phyloP scores from a whole-genome alignment of 371 early-diverging fungal species.

The Batrachochytrium dendrobatidis region DNA sequence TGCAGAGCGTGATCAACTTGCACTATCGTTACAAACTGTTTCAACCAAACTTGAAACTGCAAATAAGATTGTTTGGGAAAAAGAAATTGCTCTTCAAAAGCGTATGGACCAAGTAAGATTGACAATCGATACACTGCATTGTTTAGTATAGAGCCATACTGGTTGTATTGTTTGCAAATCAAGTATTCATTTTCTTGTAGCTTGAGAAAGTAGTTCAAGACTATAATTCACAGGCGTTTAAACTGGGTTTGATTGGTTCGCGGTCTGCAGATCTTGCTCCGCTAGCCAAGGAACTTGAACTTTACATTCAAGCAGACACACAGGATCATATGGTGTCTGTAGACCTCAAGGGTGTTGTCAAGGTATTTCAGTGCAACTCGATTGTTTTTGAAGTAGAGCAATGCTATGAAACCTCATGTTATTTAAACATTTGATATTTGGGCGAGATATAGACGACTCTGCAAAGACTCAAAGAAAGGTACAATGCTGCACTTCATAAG shows the following conservation, averaged over 20 bases:
- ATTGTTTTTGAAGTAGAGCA: conserved; percentile 2
- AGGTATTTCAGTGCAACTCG: conserved; percentile 14
- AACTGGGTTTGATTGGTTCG: conserved; percentile 19
- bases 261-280: not conserved
- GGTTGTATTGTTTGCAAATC: not conserved
- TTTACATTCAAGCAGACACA: conserved; percentile 21
- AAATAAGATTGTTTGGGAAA: conserved; percentile 40
- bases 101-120: conserved; percentile 36
- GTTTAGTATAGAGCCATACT: not conserved
- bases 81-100: conserved; percentile 43
- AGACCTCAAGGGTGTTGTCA: conserved; percentile 23
- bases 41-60: conserved; percentile 28
- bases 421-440: not conserved
- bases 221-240: conserved; percentile 35
- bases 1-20: conserved; percentile 54
- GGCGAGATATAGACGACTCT: conserved; percentile 22
- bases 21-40: conserved; percentile 28
- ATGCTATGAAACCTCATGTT: conserved; percentile 12
- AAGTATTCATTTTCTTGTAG: conserved; percentile 2
- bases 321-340: conserved; percentile 32
- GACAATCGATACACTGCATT: not conserved
- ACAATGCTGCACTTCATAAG: conserved; percentile 26
- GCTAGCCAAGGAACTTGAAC: conserved; percentile 26
- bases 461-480: conserved; percentile 16
- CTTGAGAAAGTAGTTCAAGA: conserved; percentile 37